phyloP scores from a whole-genome alignment of 352 stramenopile species.

The Pythium sukuiense region DNA sequence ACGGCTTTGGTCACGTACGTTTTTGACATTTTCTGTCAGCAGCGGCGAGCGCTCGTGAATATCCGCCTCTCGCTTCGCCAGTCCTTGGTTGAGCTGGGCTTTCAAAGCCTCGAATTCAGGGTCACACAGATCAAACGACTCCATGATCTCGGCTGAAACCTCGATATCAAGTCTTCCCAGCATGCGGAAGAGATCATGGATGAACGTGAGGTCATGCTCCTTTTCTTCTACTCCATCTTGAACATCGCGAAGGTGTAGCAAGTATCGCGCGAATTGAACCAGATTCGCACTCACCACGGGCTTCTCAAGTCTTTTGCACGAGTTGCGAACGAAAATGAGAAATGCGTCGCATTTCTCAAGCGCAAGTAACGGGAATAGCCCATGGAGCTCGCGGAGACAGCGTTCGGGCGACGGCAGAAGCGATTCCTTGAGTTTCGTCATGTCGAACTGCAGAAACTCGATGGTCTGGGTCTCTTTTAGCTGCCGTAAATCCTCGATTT shows the following conservation, averaged over 20 bases:
- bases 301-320: constrained; percentile 51
- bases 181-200: constrained; percentile 42
- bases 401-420: constrained; percentile 42
- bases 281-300: constrained; percentile 31
- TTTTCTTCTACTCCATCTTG: constrained; percentile 46
- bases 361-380: constrained; percentile 39
- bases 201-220: constrained; percentile 47
- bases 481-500: constrained; percentile 34
- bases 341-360: constrained; percentile 54
- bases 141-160: constrained; percentile 29
- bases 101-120: constrained; percentile 34
- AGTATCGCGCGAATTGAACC: constrained; percentile 48
- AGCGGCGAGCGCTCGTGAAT: constrained; percentile 30
- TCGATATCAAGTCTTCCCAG: constrained; percentile 37
- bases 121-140: constrained; percentile 33
- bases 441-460: constrained; percentile 48
- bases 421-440: constrained; percentile 36
- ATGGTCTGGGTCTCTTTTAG: constrained; percentile 23
- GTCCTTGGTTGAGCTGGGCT: constrained; percentile 20
- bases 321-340: constrained; percentile 36
- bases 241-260: constrained; percentile 52
- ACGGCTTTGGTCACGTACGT: constrained; percentile 13
- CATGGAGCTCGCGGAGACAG: constrained; percentile 40
- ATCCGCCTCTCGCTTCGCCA: constrained; percentile 26
- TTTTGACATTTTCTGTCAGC: constrained; percentile 23